Evolutionary conservation across 495 filamentous ascomycete genomes (phyloP), one percentile per base, ranked within the genome.

Genomic region (Aspergillus sclerotiicarbonarius): DNA sequence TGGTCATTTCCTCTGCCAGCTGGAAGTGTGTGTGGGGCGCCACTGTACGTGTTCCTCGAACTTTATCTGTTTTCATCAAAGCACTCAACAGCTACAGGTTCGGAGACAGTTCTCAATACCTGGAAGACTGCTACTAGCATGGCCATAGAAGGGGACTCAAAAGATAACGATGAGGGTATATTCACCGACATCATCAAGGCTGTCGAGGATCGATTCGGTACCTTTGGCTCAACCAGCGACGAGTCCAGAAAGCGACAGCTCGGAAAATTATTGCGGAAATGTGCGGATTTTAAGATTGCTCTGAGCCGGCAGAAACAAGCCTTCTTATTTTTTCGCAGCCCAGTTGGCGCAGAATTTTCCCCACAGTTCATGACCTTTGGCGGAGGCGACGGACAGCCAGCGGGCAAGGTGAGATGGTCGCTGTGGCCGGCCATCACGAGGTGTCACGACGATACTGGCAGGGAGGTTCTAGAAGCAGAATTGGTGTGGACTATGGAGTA

Each of bases 391-490:
- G 54, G 45, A 21, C 13, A 45, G 13, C 10, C 47, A 20, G 15
- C 39, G 54, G 54, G 31, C 31, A 41, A 20, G 12, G 51, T 53
- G 16, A 20, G 51, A 41, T 43, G 32, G 16, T 53, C 32, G 37
- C 51, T 53, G 32, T 53, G 51, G 51, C 51, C 51, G 10, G 51
- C 51, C 12, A 20, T 53, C 18, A 15, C 39, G 51, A 53, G 20
- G 35, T 12, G 7, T 1, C 6, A n/a, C 2, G 31, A 37, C 13
- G n/a, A 53, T 8, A 41, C 5, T 6, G 32, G 13, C 30, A 5
- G 10, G 21, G 16, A 41, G 1, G 20, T 53, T 9, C 35, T 53
- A 7, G 51, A 53, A 16, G 16, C 51, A 21, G 51, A 53, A 15
- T 16, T 39, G 32, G 51, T 53, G 10, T 53, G 51, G 51, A 53